A percentile compares a stretch with the other conserved stretches of the same genome.
Evolutionary conservation across 257 asterid species (phyloP).

Genomic region (Apocynum venetum): DNA sequence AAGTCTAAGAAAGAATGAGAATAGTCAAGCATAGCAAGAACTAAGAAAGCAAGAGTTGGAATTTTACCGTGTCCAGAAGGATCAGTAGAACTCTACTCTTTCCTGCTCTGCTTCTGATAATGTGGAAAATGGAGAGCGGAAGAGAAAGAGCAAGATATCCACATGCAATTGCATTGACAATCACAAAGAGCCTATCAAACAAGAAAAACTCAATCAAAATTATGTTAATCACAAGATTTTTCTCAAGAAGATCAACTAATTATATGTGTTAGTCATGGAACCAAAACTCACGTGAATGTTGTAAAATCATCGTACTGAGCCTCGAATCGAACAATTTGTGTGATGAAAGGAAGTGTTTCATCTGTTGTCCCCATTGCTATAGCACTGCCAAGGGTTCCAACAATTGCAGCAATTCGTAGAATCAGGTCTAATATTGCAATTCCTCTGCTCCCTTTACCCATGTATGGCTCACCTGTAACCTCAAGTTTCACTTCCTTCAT

Average conservation of each 20-base stretch:
- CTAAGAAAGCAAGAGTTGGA: neutral
- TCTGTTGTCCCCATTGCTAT: constrained; percentile 71
- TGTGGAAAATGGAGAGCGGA: constrained; percentile 54
- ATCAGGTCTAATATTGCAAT: constrained; percentile 48
- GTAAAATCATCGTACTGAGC: constrained; percentile 68
- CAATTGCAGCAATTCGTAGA: constrained; percentile 51
- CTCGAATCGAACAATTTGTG: constrained; percentile 48
- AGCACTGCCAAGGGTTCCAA: constrained; percentile 65
- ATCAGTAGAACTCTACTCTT: constrained; percentile 55
- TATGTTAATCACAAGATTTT: too few species aligned
- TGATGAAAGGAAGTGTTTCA: constrained; percentile 63
- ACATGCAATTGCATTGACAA: constrained; percentile 51
- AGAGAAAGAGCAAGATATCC: constrained; percentile 65
- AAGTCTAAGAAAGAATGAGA: neutral
- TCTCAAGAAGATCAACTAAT: neutral
- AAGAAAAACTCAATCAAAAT: neutral
- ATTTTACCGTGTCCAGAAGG: constrained; percentile 50
- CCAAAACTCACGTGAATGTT: constrained; percentile 45
- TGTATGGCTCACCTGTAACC: constrained; percentile 24
- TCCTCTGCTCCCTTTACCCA: constrained; percentile 33
- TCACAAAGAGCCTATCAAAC: constrained; percentile 50
- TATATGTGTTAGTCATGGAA: neutral
- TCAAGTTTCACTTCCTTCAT: constrained; percentile 41
- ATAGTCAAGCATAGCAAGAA: neutral
- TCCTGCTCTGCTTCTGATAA: constrained; percentile 49